Evolutionary conservation across 1,284 basidiomycete genomes (phyloP).

Genomic region (Heterobasidion occidentale): DNA sequence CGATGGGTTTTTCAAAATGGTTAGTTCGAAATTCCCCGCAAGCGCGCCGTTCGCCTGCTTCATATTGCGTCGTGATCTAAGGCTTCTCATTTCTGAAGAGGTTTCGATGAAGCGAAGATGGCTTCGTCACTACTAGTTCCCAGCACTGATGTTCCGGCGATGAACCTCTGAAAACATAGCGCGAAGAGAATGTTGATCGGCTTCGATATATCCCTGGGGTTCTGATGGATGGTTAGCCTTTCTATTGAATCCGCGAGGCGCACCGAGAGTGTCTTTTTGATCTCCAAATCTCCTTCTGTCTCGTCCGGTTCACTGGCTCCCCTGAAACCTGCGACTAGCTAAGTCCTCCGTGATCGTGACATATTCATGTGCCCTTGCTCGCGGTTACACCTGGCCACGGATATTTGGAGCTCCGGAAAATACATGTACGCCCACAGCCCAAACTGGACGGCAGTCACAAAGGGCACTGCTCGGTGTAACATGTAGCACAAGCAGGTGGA

Average conservation of each 20-base stretch:
- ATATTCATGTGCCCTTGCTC: background rate
- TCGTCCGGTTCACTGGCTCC: background rate
- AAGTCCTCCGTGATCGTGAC: background rate
- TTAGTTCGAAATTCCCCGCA: too few relatives aligned
- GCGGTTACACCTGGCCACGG: too few relatives aligned
- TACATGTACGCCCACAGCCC: background rate
- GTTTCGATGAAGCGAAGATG: too few relatives aligned
- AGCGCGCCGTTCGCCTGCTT: too few relatives aligned
- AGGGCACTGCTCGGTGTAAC: background rate
- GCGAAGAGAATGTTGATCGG: background rate
- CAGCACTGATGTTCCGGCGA: background rate
- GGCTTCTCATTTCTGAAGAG: too few relatives aligned
- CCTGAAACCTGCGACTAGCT: background rate
- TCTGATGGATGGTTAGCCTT: constrained; percentile 2
- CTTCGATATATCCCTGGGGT: background rate
- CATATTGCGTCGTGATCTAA: too few relatives aligned
- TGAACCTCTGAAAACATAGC: background rate
- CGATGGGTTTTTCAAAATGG: too few relatives aligned
- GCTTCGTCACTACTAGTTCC: background rate
- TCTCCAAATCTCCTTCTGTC: background rate
- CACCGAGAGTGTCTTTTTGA: background rate
- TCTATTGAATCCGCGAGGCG: constrained; percentile 2
- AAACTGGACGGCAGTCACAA: background rate
- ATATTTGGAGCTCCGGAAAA: background rate
- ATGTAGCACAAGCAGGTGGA: background rate